phyloP scores from a whole-genome alignment of 441 rosid species.

The Melastoma candidum region DNA sequence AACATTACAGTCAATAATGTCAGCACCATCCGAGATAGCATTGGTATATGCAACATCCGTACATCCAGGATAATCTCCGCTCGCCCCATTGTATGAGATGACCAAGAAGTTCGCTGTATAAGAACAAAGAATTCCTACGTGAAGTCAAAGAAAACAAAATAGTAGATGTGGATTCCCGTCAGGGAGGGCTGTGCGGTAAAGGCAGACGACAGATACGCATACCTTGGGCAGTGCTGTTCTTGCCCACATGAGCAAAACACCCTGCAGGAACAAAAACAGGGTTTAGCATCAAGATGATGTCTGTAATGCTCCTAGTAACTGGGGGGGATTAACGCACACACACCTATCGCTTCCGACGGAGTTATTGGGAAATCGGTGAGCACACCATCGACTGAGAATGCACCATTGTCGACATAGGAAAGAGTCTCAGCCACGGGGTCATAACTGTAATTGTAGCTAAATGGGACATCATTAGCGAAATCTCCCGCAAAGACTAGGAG shows the following conservation, averaged over 20 bases:
- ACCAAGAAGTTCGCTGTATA: slow-evolving; percentile 32
- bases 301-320: slow-evolving; percentile 1
- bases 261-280: slow-evolving; percentile 29
- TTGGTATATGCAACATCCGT: slow-evolving; percentile 56
- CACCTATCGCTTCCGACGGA: slow-evolving; percentile 60
- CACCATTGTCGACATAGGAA: slow-evolving; percentile 55
- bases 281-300: no score
- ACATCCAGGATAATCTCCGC: slow-evolving; percentile 75
- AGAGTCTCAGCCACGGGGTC: slow-evolving; percentile 70
- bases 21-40: slow-evolving; percentile 58
- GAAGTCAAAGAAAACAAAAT: background rate
- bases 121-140: slow-evolving; percentile 4
- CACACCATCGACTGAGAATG: slow-evolving; percentile 78
- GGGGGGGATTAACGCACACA: slow-evolving; percentile 8
- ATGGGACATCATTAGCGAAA: slow-evolving; percentile 55
- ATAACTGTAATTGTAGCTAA: slow-evolving; percentile 69
- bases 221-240: slow-evolving; percentile 49
- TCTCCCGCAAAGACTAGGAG: slow-evolving; percentile 69
- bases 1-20: slow-evolving; percentile 68
- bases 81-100: slow-evolving; percentile 65
- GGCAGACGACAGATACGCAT: background rate
- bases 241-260: slow-evolving; percentile 62
- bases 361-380: slow-evolving; percentile 84
- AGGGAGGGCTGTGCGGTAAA: no score
- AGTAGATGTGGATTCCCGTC: no score